Evolutionary conservation across 345 rosid genomes (phyloP).

Genomic region (Trapa bicornis): DNA sequence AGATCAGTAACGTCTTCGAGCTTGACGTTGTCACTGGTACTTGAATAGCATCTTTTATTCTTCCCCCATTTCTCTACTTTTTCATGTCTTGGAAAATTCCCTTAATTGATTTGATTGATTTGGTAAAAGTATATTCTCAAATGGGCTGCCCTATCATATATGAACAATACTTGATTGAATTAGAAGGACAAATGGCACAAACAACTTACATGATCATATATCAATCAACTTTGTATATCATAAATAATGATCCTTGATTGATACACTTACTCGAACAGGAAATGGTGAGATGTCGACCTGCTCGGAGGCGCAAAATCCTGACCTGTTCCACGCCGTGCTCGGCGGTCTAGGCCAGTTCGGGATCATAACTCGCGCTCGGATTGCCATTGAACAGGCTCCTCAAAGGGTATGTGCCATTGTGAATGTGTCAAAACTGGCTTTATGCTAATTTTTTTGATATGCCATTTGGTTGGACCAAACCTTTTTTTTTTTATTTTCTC

Average conservation of each 20-base stretch:
- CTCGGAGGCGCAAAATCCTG: slow-evolving; percentile 50
- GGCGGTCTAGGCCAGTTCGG: slow-evolving; percentile 99
- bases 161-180: background rate
- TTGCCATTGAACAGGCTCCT: slow-evolving; percentile 82
- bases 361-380: slow-evolving; percentile 88
- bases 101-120: too few relatives aligned
- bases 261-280: slow-evolving; percentile 22
- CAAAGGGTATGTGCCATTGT: slow-evolving; percentile 37
- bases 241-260: too few relatives aligned
- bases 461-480: too few relatives aligned
- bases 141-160: slow-evolving; percentile 1
- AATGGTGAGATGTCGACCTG: slow-evolving; percentile 75
- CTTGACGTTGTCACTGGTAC: slow-evolving; percentile 93
- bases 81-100: too few relatives aligned
- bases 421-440: too few relatives aligned
- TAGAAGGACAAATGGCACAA: background rate
- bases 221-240: background rate
- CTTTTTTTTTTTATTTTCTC: too few relatives aligned
- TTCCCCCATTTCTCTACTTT: too few relatives aligned
- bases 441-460: too few relatives aligned
- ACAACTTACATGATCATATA: background rate
- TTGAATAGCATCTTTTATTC: too few relatives aligned
- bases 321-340: slow-evolving; percentile 75
- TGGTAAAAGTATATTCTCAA: background rate
- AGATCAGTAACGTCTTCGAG: slow-evolving; percentile 73